These are phyloP conservation scores for Cladobotryum mycophilum DNA, from an alignment of 2,329 filamentous ascomycete genomes.

Conservation along the genomic window DNA sequence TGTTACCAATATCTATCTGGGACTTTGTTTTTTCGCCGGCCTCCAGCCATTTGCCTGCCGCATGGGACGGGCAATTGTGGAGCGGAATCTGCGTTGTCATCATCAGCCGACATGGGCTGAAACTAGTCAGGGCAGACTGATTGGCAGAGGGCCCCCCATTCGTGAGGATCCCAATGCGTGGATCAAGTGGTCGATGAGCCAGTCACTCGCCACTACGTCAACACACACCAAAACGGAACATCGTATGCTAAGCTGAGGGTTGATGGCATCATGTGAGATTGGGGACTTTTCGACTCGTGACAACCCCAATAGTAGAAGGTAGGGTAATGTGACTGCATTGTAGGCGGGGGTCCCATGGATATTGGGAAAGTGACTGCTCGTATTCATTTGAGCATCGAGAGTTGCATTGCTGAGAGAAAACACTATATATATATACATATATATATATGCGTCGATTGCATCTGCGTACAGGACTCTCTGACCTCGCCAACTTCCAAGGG, in stretches of 20 bases:
- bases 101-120: constrained; percentile 10
- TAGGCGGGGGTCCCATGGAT: too few relatives aligned
- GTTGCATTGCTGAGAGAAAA: too few relatives aligned
- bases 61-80: constrained; percentile 6
- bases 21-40: background rate
- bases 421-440: too few relatives aligned
- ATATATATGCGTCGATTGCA: too few relatives aligned
- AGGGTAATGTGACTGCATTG: too few relatives aligned
- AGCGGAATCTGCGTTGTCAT: constrained; percentile 10
- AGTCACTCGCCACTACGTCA: background rate
- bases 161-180: background rate
- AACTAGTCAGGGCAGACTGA: constrained; percentile 4
- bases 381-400: too few relatives aligned
- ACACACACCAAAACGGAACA: background rate
- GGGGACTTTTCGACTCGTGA: background rate
- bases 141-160: constrained; percentile 3
- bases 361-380: too few relatives aligned
- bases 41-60: background rate
- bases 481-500: background rate
- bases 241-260: constrained; percentile 3
- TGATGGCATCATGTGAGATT: constrained; percentile 7
- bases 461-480: too few relatives aligned
- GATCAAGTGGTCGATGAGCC: background rate
- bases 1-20: background rate
- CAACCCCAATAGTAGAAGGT: too few relatives aligned